Base-by-base conservation (phyloP, 2,329 filamentous ascomycete genomes). In the Fusarium stilboides region DNA sequence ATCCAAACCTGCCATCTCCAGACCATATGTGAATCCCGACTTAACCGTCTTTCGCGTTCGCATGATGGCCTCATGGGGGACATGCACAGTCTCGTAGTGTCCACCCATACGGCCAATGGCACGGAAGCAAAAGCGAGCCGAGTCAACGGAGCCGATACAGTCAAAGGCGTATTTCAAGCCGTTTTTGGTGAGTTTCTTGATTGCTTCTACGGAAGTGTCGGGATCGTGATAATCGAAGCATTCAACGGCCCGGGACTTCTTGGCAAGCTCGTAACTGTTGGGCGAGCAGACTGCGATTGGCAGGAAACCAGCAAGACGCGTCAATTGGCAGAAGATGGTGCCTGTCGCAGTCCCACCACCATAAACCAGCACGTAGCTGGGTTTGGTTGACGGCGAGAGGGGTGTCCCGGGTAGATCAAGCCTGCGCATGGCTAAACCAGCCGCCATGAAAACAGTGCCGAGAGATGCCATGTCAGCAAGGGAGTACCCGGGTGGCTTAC, bases 271-370 rank as follows among this genome's bases (percentile, higher is more conserved):
- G 22, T 56, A 33, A 31, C 53, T 56, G n/a, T 19, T 56, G 8
- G 53, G 12, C 3, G 58, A 62, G 20, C 58, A 62, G 5, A 39
- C 53, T 14, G 58, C 53, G 19, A 62, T 62, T 19, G 49, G 45
- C 3, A 43, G 19, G 14, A 58, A 24, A 9, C 55, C 49, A 1
- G 55, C 55, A 17, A 53, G 36, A 20, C 31, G 49, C 19, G 47
- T 28, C 9, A 58, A 19, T 17, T 58, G 55, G 10, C 49, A 26
- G 12, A 47, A 50, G 40, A 58, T 58, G 20, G 55, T 43, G 5
- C 55, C 55, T n/a, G 55, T 58, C 14, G 53, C 58, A 17, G 58
- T 62, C 5, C 58, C 58, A 17, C 58, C 58, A 2, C 58, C 58
- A 12, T 62, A 62, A 6, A 62, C 53, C 12, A 62, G 37, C 8